phyloP scores from a whole-genome alignment of 805 yeast genomes.

The Saccharomycopsis schoenii region DNA sequence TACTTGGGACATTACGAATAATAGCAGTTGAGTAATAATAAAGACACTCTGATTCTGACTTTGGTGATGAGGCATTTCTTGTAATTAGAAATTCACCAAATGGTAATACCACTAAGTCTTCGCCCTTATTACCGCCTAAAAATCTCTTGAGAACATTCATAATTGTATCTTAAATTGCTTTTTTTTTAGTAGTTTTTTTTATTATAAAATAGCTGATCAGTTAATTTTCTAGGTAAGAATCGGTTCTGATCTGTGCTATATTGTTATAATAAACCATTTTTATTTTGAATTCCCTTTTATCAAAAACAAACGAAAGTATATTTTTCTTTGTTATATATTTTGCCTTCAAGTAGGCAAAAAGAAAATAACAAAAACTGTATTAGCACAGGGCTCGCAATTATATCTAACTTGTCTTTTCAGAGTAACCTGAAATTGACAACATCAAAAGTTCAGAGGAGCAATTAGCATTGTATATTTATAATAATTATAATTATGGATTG shows the following conservation, averaged over 20 bases:
- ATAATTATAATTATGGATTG: no score
- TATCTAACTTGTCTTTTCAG: background rate
- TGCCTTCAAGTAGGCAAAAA: background rate
- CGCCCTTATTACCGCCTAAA: slow-evolving; percentile 41
- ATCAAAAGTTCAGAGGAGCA: background rate
- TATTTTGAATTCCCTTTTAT: no score
- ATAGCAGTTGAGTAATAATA: slow-evolving; percentile 72
- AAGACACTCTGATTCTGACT: slow-evolving; percentile 75
- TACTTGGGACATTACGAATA: slow-evolving; percentile 53
- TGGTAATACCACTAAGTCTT: slow-evolving; percentile 56
- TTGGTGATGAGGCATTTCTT: slow-evolving; percentile 71
- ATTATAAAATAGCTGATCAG: background rate
- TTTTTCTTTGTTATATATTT: no score
- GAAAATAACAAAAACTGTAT: background rate
- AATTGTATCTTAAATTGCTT: background rate
- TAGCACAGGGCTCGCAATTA: background rate
- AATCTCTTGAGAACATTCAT: slow-evolving; percentile 72
- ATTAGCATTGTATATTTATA: no score
- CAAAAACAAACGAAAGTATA: background rate
- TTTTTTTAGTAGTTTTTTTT: background rate
- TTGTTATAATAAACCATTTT: no score
- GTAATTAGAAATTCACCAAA: slow-evolving; percentile 70
- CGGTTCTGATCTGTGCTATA: no score
- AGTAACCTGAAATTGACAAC: background rate
- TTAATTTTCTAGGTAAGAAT: no score